Conservation (phyloP, 75 land plant genomes). For the Sequoiadendron giganteum region DNA sequence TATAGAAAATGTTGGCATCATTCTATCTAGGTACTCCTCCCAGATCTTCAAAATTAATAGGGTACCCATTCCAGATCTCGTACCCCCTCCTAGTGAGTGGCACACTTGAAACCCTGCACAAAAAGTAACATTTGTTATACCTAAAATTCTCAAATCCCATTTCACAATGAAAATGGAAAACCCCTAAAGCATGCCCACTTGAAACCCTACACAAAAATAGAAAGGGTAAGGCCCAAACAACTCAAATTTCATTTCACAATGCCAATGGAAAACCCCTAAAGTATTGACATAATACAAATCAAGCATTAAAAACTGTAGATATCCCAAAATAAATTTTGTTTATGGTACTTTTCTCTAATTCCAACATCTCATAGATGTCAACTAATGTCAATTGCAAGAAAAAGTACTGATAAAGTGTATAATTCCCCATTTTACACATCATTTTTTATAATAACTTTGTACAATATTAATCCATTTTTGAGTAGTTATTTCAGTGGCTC, state of each 20-base stretch:
- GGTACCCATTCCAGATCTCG: conserved; percentile 77
- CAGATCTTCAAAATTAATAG: conserved; percentile 56
- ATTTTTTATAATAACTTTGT: background rate
- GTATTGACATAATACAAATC: too few relatives aligned
- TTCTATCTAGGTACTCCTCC: conserved; percentile 62
- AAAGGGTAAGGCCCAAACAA: too few relatives aligned
- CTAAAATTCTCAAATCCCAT: background rate
- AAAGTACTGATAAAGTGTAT: background rate
- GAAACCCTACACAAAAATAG: too few relatives aligned
- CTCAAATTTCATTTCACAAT: too few relatives aligned
- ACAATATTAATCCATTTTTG: too few relatives aligned
- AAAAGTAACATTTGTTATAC: background rate
- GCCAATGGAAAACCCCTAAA: too few relatives aligned
- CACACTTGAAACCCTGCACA: conserved; percentile 65
- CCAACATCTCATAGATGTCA: background rate
- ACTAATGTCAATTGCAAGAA: background rate
- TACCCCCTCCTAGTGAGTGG: conserved; percentile 70
- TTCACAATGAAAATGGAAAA: background rate
- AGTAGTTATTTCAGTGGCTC: background rate
- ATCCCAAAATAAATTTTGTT: too few relatives aligned
- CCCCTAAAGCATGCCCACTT: background rate
- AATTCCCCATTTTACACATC: too few relatives aligned
- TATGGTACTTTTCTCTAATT: background rate
- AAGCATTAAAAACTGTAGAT: too few relatives aligned
- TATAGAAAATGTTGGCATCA: conserved; percentile 75